Percentiles rank a stretch among this genome's conserved stretches.
Conservation (phyloP, 768 basidiomycete genomes). For the Tylopilus vinaceipallidus region DNA sequence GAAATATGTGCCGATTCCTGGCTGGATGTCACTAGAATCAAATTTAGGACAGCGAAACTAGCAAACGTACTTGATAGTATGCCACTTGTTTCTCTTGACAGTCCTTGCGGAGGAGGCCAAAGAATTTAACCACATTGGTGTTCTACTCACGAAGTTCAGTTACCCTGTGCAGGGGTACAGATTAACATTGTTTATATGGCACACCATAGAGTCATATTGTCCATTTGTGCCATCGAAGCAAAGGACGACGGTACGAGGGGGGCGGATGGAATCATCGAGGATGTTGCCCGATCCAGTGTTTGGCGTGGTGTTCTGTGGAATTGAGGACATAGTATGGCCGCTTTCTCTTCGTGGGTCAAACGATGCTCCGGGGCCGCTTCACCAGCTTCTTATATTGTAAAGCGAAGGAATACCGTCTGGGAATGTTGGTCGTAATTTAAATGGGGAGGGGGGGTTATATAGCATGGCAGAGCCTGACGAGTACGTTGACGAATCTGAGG, state of each 20-base stretch:
- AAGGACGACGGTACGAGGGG: conserved; percentile 50
- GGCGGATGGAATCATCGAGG: neutral
- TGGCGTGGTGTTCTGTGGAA: conserved; percentile 15
- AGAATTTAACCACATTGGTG: conserved; percentile 71
- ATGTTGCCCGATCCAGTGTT: neutral
- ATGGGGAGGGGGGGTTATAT: conserved; percentile 1
- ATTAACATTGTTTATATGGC: conserved; percentile 12
- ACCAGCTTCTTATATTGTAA: neutral
- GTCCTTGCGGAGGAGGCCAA: conserved; percentile 63
- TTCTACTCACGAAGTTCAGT: conserved; percentile 36
- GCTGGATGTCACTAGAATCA: conserved; percentile 25
- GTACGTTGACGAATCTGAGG: neutral
- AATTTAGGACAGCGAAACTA: neutral
- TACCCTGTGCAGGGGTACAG: neutral
- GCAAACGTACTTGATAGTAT: conserved; percentile 64
- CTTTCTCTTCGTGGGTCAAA: neutral
- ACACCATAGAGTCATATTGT: conserved; percentile 48
- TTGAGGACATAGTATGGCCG: neutral
- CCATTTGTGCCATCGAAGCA: conserved; percentile 70
- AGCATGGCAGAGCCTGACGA: neutral
- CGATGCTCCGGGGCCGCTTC: neutral
- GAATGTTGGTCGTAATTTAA: neutral
- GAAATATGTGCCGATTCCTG: conserved; percentile 51
- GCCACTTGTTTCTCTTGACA: conserved; percentile 49
- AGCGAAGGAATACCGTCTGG: neutral